Conservation (phyloP, 2,329 filamentous ascomycete genomes). For the Trichoderma sp. region DNA sequence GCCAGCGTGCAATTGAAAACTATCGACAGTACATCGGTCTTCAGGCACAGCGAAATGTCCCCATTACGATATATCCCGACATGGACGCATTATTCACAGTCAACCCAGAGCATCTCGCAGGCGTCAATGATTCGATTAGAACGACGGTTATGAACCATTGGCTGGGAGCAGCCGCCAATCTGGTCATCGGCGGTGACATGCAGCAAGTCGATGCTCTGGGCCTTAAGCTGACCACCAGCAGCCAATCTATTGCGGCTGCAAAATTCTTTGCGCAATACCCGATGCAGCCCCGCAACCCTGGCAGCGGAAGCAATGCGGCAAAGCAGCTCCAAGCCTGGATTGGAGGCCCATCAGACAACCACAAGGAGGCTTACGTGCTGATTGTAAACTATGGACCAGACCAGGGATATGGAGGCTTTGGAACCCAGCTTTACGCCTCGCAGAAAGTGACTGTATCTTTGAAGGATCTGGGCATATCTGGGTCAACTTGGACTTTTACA, state of each 20-base stretch:
- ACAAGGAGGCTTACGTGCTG: constrained; percentile 23
- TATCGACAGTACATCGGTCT: constrained; percentile 26
- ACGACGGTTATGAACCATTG: constrained; percentile 25
- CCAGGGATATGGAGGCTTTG: constrained; percentile 19
- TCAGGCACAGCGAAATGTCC: constrained; percentile 24
- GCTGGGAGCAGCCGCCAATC: constrained; percentile 23
- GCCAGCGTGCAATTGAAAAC: constrained; percentile 26
- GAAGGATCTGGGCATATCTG: background rate
- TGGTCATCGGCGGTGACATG: constrained; percentile 22
- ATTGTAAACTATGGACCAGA: constrained; percentile 25
- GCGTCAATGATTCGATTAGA: constrained; percentile 25
- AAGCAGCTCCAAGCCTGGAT: constrained; percentile 26
- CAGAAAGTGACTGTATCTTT: constrained; percentile 22
- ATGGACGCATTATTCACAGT: constrained; percentile 21
- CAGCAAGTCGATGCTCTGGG: constrained; percentile 21
- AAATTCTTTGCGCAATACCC: constrained; percentile 27
- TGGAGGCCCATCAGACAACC: constrained; percentile 17
- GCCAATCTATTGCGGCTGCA: constrained; percentile 18
- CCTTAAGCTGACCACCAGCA: constrained; percentile 18
- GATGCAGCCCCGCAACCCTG: constrained; percentile 26
- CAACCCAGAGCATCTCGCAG: constrained; percentile 18
- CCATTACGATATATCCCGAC: constrained; percentile 25
- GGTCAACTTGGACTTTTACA: background rate
- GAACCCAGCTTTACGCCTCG: constrained; percentile 9
- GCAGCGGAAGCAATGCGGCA: constrained; percentile 20